Evolutionary conservation across 148 eudicot species (phyloP), one percentile per base, ranked within the genome.

Genomic region (Camellia japonica): DNA sequence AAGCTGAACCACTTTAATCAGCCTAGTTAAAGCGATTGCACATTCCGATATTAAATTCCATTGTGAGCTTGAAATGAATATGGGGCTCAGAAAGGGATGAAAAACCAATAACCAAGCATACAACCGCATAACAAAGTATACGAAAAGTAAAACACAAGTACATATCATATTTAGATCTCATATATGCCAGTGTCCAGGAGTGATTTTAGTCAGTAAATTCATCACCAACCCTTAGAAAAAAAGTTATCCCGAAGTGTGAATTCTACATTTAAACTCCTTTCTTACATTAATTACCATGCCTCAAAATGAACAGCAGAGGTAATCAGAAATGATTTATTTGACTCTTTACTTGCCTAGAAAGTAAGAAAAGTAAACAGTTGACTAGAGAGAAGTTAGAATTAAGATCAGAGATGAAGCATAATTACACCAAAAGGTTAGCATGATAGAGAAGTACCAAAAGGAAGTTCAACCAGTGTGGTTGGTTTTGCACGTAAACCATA

Each of bases 401-500:
- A 13, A 77, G 19, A 30, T 71, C 46, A 15, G 61, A 55, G 19
- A 59, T 2, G 66, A 20, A 68, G 20, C 68, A 16, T 64, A 55
- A 23, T 41, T 5, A 68, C 78, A 79, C 58, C 20, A 54, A 47
- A 83, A 66, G 18, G 30, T 38, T 75, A 79, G 46, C 41, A 80
- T 71, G 73, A 38, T 49, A 43, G 80, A 47, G 60, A 54, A 71
- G 80, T 92, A 96, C 99, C 99, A 71, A 96, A 96, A 68, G 99
- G 99, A 87, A 96, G 98, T 86, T 96, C 99, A 68, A 96, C 90
- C 72, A 96, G 82, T 56, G 92, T 85, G 73, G 94, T 92, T 62
- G 99, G 99, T 80, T 96, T 96, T n/a, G 87, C 87, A 63, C 99
- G 99, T 73, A 96, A 77, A 78, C 99, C 98, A 85, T 96, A 96